phyloP scores from a whole-genome alignment of 2,329 filamentous ascomycete species.

The Stagonosporopsis rhizophila region DNA sequence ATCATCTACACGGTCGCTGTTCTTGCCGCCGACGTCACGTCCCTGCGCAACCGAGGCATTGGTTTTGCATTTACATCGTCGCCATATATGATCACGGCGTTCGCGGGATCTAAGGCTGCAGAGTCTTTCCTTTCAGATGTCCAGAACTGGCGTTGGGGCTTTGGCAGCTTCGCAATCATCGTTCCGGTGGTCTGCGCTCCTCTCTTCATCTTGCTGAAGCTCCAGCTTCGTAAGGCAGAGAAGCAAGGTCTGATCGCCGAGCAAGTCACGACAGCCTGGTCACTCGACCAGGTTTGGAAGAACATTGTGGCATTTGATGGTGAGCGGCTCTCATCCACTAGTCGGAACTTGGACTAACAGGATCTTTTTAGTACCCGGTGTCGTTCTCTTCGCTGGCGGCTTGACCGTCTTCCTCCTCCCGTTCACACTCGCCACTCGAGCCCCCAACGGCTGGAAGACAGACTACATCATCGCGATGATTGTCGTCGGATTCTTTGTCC shows the following conservation, averaged over 20 bases:
- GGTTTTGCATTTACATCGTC: slow-evolving; percentile 58
- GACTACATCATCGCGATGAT: slow-evolving; percentile 60
- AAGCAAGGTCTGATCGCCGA: slow-evolving; percentile 57
- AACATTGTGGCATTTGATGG: slow-evolving; percentile 33
- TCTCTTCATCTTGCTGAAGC: slow-evolving; percentile 13
- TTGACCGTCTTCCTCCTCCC: slow-evolving; percentile 57
- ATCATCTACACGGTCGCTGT: slow-evolving; percentile 68
- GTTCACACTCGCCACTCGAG: slow-evolving; percentile 61
- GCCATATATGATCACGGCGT: slow-evolving; percentile 26
- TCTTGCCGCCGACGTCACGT: slow-evolving; percentile 67
- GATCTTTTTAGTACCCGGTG: slow-evolving; percentile 51
- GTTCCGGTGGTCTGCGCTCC: slow-evolving; percentile 60
- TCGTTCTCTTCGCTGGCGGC: slow-evolving; percentile 52
- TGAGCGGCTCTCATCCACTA: neutral
- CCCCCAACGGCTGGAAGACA: slow-evolving; percentile 57
- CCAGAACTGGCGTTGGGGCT: slow-evolving; percentile 69
- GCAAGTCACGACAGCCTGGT: slow-evolving; percentile 55
- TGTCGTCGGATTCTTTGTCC: slow-evolving; percentile 55
- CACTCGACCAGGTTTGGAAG: slow-evolving; percentile 50
- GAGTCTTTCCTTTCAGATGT: slow-evolving; percentile 60
- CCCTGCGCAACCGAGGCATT: slow-evolving; percentile 56
- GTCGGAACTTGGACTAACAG: slow-evolving; percentile 25
- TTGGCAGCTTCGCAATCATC: slow-evolving; percentile 69
- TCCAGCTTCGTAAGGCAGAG: slow-evolving; percentile 62
- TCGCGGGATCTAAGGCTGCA: slow-evolving; percentile 54